Evolutionary conservation across 352 stramenopile genomes (phyloP).

Genomic region (Globisporangium spinosum): DNA sequence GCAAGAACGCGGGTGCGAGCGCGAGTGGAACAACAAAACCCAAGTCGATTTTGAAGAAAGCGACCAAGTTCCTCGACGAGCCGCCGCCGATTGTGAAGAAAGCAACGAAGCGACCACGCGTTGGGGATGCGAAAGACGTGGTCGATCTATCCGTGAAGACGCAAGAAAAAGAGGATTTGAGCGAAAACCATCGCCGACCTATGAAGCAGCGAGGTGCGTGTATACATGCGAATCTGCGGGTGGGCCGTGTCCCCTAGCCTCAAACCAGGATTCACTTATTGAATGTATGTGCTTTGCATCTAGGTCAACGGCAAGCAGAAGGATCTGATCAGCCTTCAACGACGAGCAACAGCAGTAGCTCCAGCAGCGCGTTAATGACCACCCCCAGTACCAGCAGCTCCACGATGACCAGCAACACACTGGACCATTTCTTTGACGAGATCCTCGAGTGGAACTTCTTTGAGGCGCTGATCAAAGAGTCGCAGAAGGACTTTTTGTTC

Average conservation of each 20-base stretch:
- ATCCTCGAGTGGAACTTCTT: conserved; percentile 83
- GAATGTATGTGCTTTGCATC: background rate
- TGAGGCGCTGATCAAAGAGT: conserved; percentile 53
- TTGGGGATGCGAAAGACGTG: conserved; percentile 18
- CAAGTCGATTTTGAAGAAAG: conserved; percentile 43
- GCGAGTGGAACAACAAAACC: conserved; percentile 6
- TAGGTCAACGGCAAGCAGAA: conserved; percentile 7
- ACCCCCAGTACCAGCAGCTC: conserved; percentile 4
- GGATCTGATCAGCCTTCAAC: conserved; percentile 17
- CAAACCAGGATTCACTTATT: background rate
- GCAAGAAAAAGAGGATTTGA: conserved; percentile 22
- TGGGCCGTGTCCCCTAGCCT: background rate
- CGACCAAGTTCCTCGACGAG: conserved; percentile 18
- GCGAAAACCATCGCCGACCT: conserved; percentile 64
- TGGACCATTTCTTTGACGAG: conserved; percentile 82
- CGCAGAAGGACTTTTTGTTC: conserved; percentile 46
- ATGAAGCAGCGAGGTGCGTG: conserved; percentile 46
- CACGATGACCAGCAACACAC: conserved; percentile 44
- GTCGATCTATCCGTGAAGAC: conserved; percentile 16
- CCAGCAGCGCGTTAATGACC: conserved; percentile 4
- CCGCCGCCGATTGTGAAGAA: conserved; percentile 10
- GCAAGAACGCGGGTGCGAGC: conserved; percentile 10
- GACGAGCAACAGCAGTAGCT: conserved; percentile 18
- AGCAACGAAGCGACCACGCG: conserved; percentile 9
- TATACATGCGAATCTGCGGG: background rate